Base-by-base conservation (phyloP, 768 basidiomycete genomes). In the Pleurotus cornucopiae region DNA sequence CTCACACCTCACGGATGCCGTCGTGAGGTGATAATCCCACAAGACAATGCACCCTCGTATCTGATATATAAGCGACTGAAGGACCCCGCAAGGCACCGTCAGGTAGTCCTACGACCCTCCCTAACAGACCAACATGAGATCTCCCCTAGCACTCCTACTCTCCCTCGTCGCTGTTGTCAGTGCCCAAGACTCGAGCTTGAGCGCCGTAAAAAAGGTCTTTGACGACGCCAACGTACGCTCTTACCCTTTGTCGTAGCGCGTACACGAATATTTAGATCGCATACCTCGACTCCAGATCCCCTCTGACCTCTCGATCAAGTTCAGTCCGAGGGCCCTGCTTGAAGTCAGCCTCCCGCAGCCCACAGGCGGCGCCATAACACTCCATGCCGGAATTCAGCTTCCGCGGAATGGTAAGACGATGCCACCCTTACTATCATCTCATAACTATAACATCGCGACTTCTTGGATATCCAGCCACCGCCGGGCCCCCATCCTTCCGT, bases 321-420 rank as follows among this genome's bases (percentile, higher is more conserved):
- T 75, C 62, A 56, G 74, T 41, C 75, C 74, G 0, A 66, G 48
- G 13, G 65, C 64, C 5, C 62, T 73, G 23, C 67, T 75, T 12
- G 69, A 72, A 53, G 72, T 73, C 6, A 67, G 67, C 7, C 69
- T 74, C 46, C 71, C 72, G 2, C 66, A 74, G 52, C 49, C 65
- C 2, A 53, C 48, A 14, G 65, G 62, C 5, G 46, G 56, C 2
- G 61, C 70, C 13, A 69, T 73, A 47, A 69, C 67, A 0, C 63
- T 75, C 6, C 67, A 70, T 49, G 71, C 72, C 12, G 74, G 74
- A 0, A 57, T 70, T 21, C 68, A 72, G 9, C 56, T 74, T 23
- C 69, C 70, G 14, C 64, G 66, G 44, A 67, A 73, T 41, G 63
- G 74, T 75, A 57, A 34, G 64, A 51, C 43, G 9, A 18, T 55